Base-by-base conservation (phyloP, 495 filamentous ascomycete species). In the Daldinia grandis region DNA sequence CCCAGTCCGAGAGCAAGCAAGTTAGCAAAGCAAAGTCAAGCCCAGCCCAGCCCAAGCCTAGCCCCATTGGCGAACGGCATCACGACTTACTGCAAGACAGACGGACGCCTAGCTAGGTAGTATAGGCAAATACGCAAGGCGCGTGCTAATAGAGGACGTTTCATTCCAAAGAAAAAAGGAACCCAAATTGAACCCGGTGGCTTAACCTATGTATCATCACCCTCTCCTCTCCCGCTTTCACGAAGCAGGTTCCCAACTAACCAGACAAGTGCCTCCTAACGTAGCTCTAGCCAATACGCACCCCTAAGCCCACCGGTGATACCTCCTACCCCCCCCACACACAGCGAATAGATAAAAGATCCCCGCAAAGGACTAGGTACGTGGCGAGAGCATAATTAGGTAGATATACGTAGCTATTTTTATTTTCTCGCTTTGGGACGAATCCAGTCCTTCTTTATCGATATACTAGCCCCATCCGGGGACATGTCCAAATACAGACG, bases 91-190 rank as follows among this genome's bases (percentile, higher is more conserved):
- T 24, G n/a, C 19, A 38, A 57, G 47, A 37, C 24, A 51, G 28
- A 28, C 60, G 31, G 44, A 55, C 47, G 47, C 37, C 35, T 62
- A 30, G 15, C 38, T 70, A 70, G 54, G 67, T 64, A 63, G 55
- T 53, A 58, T 63, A 66, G 38, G 58, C 63, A 25, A 50, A 33
- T 58, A 49, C 57, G 53, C 51, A 49, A 30, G 4, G 58, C 44
- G 62, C 51, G 38, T 56, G 72, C 58, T 58, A 64, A 62, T 62
- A 62, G 54, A 61, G 17, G 33, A 53, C 17, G 37, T 55, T 31
- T 54, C 33, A 40, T 66, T 58, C 58, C 24, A 10, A 53, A 42
- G 4, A 27, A 1, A 30, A 53, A 9, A 47, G n/a, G n/a, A n/a
- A n/a, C n/a, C 17, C 17, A 24, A 24, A 47, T 47, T 47, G 9